Base-by-base conservation (phyloP, 805 yeast genomes). In the Wickerhamiella qilinensis region DNA sequence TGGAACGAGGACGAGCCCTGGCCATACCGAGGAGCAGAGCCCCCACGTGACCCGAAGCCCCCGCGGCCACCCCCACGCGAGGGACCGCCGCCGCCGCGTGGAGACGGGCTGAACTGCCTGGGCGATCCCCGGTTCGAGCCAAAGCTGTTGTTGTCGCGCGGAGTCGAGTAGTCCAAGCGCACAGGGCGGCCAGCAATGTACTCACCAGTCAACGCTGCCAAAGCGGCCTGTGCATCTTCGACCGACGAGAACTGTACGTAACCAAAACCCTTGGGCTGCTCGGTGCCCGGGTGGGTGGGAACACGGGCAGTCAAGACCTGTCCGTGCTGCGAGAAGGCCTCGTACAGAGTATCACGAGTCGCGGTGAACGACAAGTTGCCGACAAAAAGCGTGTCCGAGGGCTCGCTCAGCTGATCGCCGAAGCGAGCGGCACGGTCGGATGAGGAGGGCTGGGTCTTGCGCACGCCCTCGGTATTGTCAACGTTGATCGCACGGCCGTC, bases 261-360 rank as follows among this genome's bases (percentile, higher is more conserved):
- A 50, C 97, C 98, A 67, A 91, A 91, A 51, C 98, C 98, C 75
- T 91, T 91, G 63, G 94, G 93, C 68, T 88, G 95, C 62, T 85
- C 93, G 48, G 97, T 86, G 63, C 88, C 97, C 56, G 95, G 96
- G 67, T 91, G 93, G 33, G 97, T 88, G 62, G 98, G 98, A 50
- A 91, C 68, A 69, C 98, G 79, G 52, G 85, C 86, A 46, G 93
- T 82, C 40, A 84, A 64, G 45, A 91, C 83, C 45, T 71, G 69
- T 59, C 95, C 97, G 61, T 71, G 70, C 56, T 71, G 73, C 50
- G 78, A 74, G 56, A 91, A 91, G 31, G 74, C 59, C 51, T 71
- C 75, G 60, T 68, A 77, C 50, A 91, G 67, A 45, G 64, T 64
- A 60, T 86, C 94, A 65, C 84, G 79, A 63, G 76, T 73, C 50